Conservation (phyloP, 495 filamentous ascomycete species). For the Aspergillus incahuasiensis region DNA sequence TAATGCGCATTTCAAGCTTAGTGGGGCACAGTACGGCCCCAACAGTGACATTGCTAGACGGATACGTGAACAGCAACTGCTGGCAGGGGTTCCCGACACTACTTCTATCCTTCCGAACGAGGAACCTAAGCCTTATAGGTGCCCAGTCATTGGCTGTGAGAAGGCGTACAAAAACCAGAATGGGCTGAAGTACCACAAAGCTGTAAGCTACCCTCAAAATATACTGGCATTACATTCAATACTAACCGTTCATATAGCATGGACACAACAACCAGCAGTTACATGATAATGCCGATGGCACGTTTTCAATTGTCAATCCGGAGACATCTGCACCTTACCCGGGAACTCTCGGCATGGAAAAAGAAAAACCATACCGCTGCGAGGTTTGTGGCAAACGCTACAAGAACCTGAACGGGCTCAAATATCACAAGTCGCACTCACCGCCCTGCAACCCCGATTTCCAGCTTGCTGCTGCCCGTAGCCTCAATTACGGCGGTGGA, state of each 20-base stretch:
- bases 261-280: conserved; percentile 95
- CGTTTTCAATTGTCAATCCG: conserved; percentile 96
- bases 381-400: conserved; percentile 96
- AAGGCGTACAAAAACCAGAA: conserved; percentile 99
- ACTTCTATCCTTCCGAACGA: conserved; percentile 49
- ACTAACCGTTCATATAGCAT: conserved; percentile 51
- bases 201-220: conserved; percentile 45
- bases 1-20: conserved; percentile 64
- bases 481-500: conserved; percentile 39
- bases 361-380: conserved; percentile 97
- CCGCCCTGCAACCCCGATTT: conserved; percentile 61
- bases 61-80: conserved; percentile 70
- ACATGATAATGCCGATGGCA: conserved; percentile 91
- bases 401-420: conserved; percentile 96
- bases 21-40: conserved; percentile 66
- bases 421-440: conserved; percentile 86
- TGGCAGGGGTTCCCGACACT: conserved; percentile 57
- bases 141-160: conserved; percentile 96
- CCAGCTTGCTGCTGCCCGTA: conserved; percentile 39
- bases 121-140: conserved; percentile 94
- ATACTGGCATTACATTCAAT: neutral
- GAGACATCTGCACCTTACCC: conserved; percentile 91
- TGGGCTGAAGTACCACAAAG: conserved; percentile 81
- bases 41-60: conserved; percentile 68
- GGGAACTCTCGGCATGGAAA: conserved; percentile 97